Conservation (phyloP, 306 rosid genomes). For the Bauhinia variegata region DNA sequence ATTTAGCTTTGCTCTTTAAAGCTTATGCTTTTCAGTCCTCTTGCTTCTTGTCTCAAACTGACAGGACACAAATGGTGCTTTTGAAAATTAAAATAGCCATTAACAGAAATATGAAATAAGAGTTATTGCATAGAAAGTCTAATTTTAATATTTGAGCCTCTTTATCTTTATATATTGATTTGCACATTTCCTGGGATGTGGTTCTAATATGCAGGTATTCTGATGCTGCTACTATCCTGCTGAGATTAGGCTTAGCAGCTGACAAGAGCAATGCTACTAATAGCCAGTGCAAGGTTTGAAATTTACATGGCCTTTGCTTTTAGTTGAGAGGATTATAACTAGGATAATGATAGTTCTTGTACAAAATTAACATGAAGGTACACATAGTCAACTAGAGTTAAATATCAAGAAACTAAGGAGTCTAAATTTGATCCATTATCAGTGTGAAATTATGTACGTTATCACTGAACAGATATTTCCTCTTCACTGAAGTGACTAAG, state of each 20-base stretch:
- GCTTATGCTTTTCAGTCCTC: constrained; percentile 14
- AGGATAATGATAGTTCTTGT: neutral
- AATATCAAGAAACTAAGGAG: neutral
- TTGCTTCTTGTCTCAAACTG: constrained; percentile 22
- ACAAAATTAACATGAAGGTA: neutral
- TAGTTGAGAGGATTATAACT: neutral
- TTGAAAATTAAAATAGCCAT: constrained; percentile 18
- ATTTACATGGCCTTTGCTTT: constrained; percentile 1
- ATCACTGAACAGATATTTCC: too few species aligned
- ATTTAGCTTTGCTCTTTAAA: constrained; percentile 9
- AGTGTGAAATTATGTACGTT: too few species aligned
- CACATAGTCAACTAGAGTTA: neutral
- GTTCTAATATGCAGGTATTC: constrained; percentile 61
- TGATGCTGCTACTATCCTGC: constrained; percentile 78
- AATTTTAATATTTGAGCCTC: constrained; percentile 12
- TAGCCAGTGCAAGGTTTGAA: constrained; percentile 86
- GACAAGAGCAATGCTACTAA: constrained; percentile 87
- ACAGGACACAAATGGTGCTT: neutral
- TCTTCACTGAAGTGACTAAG: too few species aligned
- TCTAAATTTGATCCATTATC: too few species aligned
- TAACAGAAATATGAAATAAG: constrained; percentile 8
- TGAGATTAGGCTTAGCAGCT: constrained; percentile 87
- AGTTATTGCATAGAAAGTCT: neutral
- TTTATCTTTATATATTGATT: constrained; percentile 21
- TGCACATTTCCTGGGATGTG: constrained; percentile 9